These are phyloP conservation scores for Bipolaris bicolor DNA, from an alignment of 2,329 filamentous ascomycete genomes.

Conservation along the genomic window DNA sequence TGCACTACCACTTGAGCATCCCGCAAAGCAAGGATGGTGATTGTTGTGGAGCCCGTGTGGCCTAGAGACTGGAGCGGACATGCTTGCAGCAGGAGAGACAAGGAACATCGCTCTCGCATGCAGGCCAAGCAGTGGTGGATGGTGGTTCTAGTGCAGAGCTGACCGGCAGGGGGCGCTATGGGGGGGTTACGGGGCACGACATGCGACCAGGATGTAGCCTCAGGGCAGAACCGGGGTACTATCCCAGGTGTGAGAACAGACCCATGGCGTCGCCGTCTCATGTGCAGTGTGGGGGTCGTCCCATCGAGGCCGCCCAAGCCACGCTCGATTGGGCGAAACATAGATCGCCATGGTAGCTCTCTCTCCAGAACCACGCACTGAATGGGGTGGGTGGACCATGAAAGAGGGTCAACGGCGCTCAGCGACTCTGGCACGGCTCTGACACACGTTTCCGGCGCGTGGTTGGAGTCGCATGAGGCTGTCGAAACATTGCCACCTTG, in stretches of 20 bases:
- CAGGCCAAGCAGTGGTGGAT: constrained; percentile 43
- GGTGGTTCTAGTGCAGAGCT: constrained; percentile 40
- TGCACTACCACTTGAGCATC: constrained; percentile 34
- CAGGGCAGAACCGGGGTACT: constrained; percentile 33
- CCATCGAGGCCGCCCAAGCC: constrained; percentile 32
- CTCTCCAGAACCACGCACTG: constrained; percentile 17
- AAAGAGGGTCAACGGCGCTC: not conserved
- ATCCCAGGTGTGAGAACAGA: constrained; percentile 39
- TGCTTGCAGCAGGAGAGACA: constrained; percentile 43
- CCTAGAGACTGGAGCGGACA: constrained; percentile 38
- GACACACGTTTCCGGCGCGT: not conserved
- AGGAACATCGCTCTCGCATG: constrained; percentile 41
- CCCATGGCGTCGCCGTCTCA: constrained; percentile 41
- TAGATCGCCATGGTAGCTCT: constrained; percentile 15
- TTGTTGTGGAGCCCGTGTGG: constrained; percentile 39
- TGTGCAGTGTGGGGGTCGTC: constrained; percentile 43
- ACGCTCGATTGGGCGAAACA: constrained; percentile 32
- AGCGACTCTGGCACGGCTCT: not conserved
- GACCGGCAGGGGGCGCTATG: constrained; percentile 28
- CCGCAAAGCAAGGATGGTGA: constrained; percentile 45
- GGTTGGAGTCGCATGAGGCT: not conserved
- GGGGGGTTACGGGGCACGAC: constrained; percentile 35
- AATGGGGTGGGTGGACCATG: constrained; percentile 5
- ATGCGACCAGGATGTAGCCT: constrained; percentile 38
- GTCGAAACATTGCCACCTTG: not conserved